phyloP scores from a whole-genome alignment of 202 grass and related monocot species.

The Schoenoplectus tabernaemontani region DNA sequence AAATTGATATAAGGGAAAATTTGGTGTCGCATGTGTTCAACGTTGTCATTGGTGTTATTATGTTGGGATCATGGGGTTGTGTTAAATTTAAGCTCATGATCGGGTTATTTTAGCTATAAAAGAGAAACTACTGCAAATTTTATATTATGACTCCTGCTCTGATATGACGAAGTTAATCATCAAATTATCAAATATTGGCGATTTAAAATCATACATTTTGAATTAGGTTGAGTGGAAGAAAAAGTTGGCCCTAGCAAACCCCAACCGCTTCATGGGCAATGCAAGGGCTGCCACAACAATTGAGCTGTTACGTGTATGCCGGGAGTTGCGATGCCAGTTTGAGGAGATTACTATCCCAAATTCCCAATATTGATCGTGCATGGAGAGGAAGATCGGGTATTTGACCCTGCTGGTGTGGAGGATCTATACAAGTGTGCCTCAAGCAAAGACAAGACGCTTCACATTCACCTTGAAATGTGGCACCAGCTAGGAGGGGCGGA shows the following conservation, averaged over 20 bases:
- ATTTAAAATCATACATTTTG: slow-evolving; percentile 31
- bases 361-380: slow-evolving; percentile 73
- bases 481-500: too few species aligned
- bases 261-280: slow-evolving; percentile 33
- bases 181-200: slow-evolving; percentile 30
- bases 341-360: slow-evolving; percentile 61
- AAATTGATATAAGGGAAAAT: neutral
- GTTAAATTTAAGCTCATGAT: slow-evolving; percentile 15
- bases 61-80: neutral
- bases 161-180: neutral
- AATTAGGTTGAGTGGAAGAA: slow-evolving; percentile 81
- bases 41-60: neutral
- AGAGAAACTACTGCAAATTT: neutral
- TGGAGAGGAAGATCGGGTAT: slow-evolving; percentile 64
- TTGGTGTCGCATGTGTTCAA: neutral
- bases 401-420: slow-evolving; percentile 66
- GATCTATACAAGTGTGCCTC: slow-evolving; percentile 61
- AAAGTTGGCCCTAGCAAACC: slow-evolving; percentile 45
- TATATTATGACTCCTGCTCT: neutral
- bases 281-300: slow-evolving; percentile 67
- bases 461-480: slow-evolving; percentile 79
- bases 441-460: slow-evolving; percentile 73
- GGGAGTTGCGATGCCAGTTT: slow-evolving; percentile 62
- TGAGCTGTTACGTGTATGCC: slow-evolving; percentile 83
- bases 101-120: slow-evolving; percentile 27